phyloP scores from a whole-genome alignment of 1,284 basidiomycete genomes.

The Heterobasidion irregulare region DNA sequence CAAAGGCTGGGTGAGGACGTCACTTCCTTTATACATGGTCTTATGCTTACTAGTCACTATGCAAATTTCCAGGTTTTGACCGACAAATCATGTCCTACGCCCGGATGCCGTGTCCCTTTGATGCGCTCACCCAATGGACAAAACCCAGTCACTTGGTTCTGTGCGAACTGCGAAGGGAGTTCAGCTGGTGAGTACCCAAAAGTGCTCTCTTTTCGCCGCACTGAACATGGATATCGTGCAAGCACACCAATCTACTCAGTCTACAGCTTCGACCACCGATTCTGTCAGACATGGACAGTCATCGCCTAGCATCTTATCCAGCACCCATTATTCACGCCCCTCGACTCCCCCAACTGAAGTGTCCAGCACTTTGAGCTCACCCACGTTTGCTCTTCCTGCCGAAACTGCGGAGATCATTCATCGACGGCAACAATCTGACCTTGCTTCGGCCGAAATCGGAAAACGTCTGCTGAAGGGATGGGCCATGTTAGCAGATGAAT shows the following conservation, averaged over 20 bases:
- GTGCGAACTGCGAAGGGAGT: slow-evolving; percentile 47
- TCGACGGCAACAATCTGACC: slow-evolving; percentile 72
- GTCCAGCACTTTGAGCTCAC: slow-evolving; percentile 50
- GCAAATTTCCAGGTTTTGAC: slow-evolving; percentile 47
- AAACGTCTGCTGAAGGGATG: slow-evolving; percentile 70
- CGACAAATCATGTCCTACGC: slow-evolving; percentile 47
- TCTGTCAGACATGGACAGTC: slow-evolving; percentile 16
- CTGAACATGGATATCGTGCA: not conserved
- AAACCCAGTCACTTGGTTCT: slow-evolving; percentile 41
- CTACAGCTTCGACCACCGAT: slow-evolving; percentile 4
- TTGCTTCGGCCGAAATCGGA: slow-evolving; percentile 70
- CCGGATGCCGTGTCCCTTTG: slow-evolving; percentile 53
- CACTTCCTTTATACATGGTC: not conserved
- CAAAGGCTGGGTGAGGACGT: slow-evolving; percentile 59
- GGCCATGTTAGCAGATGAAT: slow-evolving; percentile 81
- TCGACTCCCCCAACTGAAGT: slow-evolving; percentile 72
- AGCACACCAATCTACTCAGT: not conserved
- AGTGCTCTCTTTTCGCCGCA: not conserved
- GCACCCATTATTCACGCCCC: slow-evolving; percentile 42
- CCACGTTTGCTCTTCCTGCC: slow-evolving; percentile 47
- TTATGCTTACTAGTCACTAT: slow-evolving; percentile 5
- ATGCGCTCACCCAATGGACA: slow-evolving; percentile 54
- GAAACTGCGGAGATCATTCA: slow-evolving; percentile 57
- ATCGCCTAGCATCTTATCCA: slow-evolving; percentile 38
- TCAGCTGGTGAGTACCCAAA: not conserved